Percentiles rank a stretch among this genome's conserved stretches.
Conservation (phyloP, 306 rosid species). For the Trifolium pratense region DNA sequence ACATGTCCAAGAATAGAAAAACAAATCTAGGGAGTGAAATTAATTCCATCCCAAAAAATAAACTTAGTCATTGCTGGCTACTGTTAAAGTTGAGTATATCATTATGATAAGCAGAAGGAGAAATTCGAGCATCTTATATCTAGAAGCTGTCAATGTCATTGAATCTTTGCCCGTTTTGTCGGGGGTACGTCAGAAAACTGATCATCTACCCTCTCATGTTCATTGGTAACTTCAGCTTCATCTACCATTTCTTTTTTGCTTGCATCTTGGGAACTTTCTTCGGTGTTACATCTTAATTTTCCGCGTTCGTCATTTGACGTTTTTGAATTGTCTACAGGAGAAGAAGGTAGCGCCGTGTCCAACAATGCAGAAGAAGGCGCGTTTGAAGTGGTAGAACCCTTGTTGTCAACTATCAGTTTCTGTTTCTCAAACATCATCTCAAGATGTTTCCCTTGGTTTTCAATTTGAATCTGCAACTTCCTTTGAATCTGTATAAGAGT, state of each 20-base stretch:
- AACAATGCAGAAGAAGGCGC: conserved; percentile 44
- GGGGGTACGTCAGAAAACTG: conserved; percentile 47
- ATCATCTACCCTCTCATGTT: conserved; percentile 38
- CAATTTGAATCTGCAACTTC: conserved; percentile 83
- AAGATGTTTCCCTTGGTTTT: conserved; percentile 81
- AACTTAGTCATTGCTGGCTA: conserved; percentile 37
- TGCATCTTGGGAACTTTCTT: conserved; percentile 47
- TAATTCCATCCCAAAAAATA: conserved; percentile 39
- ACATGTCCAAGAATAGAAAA: conserved; percentile 40
- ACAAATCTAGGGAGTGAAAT: conserved; percentile 28
- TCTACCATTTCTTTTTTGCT: conserved; percentile 46
- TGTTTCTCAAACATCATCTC: conserved; percentile 88
- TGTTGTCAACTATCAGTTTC: conserved; percentile 60
- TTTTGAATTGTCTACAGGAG: conserved; percentile 37
- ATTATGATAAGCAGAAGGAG: conserved; percentile 33
- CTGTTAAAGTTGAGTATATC: conserved; percentile 32
- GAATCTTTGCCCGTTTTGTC: conserved; percentile 64
- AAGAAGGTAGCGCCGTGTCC: conserved; percentile 35
- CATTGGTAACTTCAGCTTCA: conserved; percentile 43
- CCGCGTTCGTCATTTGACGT: conserved; percentile 35
- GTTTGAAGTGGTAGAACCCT: conserved; percentile 48
- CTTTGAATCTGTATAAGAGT: conserved; percentile 70
- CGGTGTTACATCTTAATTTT: conserved; percentile 38
- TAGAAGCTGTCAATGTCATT: conserved; percentile 38
- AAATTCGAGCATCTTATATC: conserved; percentile 22